phyloP scores from a whole-genome alignment of 1,284 basidiomycete genomes.

The Clitocybe nebularis region DNA sequence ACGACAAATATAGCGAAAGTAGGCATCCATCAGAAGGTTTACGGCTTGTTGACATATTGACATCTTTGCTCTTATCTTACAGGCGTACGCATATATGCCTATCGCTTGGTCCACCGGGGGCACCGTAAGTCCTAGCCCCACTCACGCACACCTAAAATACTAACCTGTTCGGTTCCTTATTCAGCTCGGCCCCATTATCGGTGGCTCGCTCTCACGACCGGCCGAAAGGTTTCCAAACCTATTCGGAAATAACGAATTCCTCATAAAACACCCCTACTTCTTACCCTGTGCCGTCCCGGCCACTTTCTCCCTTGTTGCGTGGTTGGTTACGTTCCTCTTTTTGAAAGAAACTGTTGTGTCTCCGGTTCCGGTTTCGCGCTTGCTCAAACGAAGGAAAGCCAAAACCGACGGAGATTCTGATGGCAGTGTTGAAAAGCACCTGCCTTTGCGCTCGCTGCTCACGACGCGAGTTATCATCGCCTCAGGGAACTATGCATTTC shows the following conservation, averaged over 20 bases:
- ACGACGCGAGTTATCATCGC: conserved; percentile 54
- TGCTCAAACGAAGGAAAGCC: conserved; percentile 1
- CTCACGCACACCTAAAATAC: not conserved
- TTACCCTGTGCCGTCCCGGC: conserved; percentile 48
- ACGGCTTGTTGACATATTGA: not conserved
- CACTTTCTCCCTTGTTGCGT: conserved; percentile 41
- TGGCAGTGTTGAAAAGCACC: conserved; percentile 30
- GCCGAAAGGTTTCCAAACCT: conserved; percentile 61
- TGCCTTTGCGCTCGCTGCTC: conserved; percentile 46
- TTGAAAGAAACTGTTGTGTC: conserved; percentile 48
- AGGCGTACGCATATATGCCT: conserved; percentile 27
- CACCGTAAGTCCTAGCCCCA: conserved; percentile 32
- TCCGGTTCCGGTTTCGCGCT: conserved; percentile 7
- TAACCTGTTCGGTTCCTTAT: not conserved
- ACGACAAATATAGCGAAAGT: conserved; percentile 42
- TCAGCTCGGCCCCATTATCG: conserved; percentile 59
- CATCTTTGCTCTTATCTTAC: not conserved
- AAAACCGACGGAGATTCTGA: conserved; percentile 15
- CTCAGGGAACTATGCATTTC: conserved; percentile 58
- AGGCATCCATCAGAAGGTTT: conserved; percentile 19
- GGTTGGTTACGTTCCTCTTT: conserved; percentile 53
- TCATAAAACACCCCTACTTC: conserved; percentile 72
- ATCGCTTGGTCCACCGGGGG: conserved; percentile 38
- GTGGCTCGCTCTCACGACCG: conserved; percentile 64
- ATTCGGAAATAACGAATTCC: conserved; percentile 60